A percentile compares a stretch with the other conserved stretches of the same genome.
Evolutionary conservation across 78 protist species (phyloP).

Genomic region (Dictyostelium brefeldianum): DNA sequence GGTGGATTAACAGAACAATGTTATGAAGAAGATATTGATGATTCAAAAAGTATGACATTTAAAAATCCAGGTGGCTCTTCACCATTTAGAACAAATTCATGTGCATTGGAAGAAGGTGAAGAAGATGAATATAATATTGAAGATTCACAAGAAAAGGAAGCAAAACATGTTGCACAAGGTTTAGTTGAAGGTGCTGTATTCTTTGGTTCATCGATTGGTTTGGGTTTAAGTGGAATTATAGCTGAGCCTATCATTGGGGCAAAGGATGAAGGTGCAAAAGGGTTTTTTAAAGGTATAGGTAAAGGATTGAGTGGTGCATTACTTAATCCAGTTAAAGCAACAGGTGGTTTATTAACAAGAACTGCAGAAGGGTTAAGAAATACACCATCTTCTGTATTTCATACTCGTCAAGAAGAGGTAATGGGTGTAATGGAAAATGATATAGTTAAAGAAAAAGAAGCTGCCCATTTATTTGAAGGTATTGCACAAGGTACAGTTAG

Average conservation of each 20-base stretch:
- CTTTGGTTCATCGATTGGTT: conserved; percentile 51
- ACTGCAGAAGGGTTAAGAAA: conserved; percentile 84
- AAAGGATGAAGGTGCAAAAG: conserved; percentile 76
- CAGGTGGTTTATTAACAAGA: conserved; percentile 57
- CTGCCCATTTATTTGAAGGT: conserved; percentile 59
- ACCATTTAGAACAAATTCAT: conserved; percentile 45
- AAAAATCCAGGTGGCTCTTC: conserved; percentile 7
- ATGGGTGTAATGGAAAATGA: background rate
- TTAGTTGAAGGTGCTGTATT: conserved; percentile 57
- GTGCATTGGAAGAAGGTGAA: conserved; percentile 75
- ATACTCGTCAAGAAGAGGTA: background rate
- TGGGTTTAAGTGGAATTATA: conserved; percentile 49
- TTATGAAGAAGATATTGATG: background rate
- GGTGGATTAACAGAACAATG: background rate
- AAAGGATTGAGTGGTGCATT: conserved; percentile 88
- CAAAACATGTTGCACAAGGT: conserved; percentile 59
- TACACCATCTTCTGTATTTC: conserved; percentile 43
- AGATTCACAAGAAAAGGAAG: conserved; percentile 3
- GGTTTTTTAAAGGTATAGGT: conserved; percentile 91
- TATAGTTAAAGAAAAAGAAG: conserved; percentile 43
- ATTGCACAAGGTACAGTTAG: conserved; percentile 64
- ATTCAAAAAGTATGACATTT: background rate
- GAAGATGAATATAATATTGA: conserved; percentile 2
- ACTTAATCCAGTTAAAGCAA: conserved; percentile 87
- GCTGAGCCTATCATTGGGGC: conserved; percentile 83